These are phyloP conservation scores for Claviceps lovelessii DNA, from an alignment of 2,329 filamentous ascomycete species.

Conservation along the genomic window DNA sequence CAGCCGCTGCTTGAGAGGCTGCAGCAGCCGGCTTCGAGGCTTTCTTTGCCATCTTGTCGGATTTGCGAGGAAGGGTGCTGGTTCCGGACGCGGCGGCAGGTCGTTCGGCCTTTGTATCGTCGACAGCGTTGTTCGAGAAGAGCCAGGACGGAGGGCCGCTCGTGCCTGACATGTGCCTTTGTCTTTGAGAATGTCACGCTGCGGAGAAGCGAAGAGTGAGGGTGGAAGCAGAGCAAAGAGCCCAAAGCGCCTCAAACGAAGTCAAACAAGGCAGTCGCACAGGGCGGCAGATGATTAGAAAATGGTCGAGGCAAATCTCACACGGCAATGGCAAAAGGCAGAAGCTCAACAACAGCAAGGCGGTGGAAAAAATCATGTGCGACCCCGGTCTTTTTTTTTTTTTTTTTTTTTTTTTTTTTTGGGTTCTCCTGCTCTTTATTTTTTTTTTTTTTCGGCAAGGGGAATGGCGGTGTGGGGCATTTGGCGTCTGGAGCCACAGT, in stretches of 20 bases:
- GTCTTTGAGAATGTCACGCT: slow-evolving; percentile 3
- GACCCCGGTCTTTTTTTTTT: slow-evolving; percentile 1
- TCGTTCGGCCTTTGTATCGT: slow-evolving; percentile 1
- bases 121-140: slow-evolving; percentile 26
- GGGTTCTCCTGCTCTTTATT: background rate
- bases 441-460: too few relatives aligned
- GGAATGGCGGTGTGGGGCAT: too few relatives aligned
- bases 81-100: background rate
- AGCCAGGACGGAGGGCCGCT: slow-evolving; percentile 26
- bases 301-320: background rate
- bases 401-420: background rate
- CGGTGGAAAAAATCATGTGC: slow-evolving; percentile 5
- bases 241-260: background rate
- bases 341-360: background rate
- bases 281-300: background rate
- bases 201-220: slow-evolving; percentile 1
- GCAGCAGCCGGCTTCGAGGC: slow-evolving; percentile 11
- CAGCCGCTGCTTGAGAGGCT: slow-evolving; percentile 9
- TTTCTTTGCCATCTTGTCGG: slow-evolving; percentile 22
- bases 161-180: slow-evolving; percentile 17
- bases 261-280: background rate
- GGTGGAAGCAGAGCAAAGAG: background rate
- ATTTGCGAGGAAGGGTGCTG: background rate
- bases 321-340: background rate
- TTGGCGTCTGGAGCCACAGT: too few relatives aligned